These are phyloP conservation scores for Eucalyptus lansdowneana DNA, from an alignment of 345 rosid species.

Conservation along the genomic window DNA sequence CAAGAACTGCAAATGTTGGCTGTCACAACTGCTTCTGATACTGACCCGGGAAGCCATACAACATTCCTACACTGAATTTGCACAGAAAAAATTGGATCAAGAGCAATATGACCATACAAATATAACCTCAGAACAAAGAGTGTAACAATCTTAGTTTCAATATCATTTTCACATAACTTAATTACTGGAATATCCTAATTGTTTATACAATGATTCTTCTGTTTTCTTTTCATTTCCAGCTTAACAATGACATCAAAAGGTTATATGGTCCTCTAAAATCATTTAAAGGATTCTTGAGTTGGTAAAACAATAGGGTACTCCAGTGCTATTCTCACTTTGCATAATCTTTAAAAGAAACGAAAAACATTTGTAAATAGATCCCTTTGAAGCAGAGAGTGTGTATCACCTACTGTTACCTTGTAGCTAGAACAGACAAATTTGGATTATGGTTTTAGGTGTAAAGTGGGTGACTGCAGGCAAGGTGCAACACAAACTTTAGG, in stretches of 20 bases:
- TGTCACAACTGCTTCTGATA: conserved; percentile 77
- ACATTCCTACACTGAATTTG: conserved; percentile 79
- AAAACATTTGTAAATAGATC: not conserved
- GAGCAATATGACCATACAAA: not conserved
- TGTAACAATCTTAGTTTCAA: not conserved
- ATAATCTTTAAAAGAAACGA: not conserved
- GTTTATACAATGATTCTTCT: not conserved
- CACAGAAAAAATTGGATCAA: not conserved
- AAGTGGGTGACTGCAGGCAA: not conserved
- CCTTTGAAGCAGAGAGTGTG: not conserved
- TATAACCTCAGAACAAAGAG: not conserved
- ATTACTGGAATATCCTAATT: not conserved
- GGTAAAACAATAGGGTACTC: not conserved
- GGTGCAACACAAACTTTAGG: no score
- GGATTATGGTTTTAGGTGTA: not conserved
- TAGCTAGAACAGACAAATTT: not conserved
- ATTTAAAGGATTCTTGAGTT: not conserved
- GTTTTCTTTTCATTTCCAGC: not conserved
- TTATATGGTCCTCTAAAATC: not conserved
- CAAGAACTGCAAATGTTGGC: conserved; percentile 59
- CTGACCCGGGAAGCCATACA: conserved; percentile 93
- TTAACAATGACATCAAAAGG: not conserved
- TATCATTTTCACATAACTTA: not conserved
- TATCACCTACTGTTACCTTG: not conserved
- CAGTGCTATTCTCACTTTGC: not conserved